phyloP scores from a whole-genome alignment of 208 protist species.

The Wallacemonas collosoma region DNA sequence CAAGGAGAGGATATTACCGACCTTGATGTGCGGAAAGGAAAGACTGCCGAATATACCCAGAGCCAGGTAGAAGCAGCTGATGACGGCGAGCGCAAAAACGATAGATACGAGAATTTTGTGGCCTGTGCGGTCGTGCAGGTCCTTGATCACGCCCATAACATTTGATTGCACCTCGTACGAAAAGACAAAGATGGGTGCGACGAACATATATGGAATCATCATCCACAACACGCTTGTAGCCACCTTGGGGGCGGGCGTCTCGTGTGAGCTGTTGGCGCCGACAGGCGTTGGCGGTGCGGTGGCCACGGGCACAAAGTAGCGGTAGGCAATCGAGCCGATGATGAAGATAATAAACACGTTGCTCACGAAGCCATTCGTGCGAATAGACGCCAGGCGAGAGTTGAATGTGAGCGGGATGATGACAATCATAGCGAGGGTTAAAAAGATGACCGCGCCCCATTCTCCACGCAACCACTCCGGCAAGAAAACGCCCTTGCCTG shows the following conservation, averaged over 20 bases:
- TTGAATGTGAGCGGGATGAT: constrained; percentile 78
- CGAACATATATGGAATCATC: constrained; percentile 66
- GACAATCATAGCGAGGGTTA: constrained; percentile 47
- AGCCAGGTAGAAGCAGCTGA: constrained; percentile 57
- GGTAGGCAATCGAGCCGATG: constrained; percentile 65
- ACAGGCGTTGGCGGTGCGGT: background rate
- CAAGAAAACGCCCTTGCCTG: constrained; percentile 45
- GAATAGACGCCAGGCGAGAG: constrained; percentile 73
- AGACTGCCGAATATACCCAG: constrained; percentile 68
- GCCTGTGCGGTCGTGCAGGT: constrained; percentile 70
- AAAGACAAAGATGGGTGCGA: constrained; percentile 75
- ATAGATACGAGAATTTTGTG: constrained; percentile 64
- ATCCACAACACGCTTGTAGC: background rate
- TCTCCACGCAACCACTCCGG: constrained; percentile 59
- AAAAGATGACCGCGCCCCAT: constrained; percentile 40
- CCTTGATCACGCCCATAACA: constrained; percentile 83
- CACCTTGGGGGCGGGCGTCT: background rate
- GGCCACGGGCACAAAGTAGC: constrained; percentile 49
- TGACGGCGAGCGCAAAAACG: constrained; percentile 52
- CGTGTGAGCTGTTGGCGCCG: background rate
- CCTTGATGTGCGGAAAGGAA: constrained; percentile 54
- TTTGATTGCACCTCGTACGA: constrained; percentile 86
- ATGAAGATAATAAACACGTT: constrained; percentile 77
- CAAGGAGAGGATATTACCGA: constrained; percentile 68
- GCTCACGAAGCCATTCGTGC: constrained; percentile 76